Evolutionary conservation across 1,139 yeast species (phyloP).

Genomic region (Entelexis paramagnoliae): DNA sequence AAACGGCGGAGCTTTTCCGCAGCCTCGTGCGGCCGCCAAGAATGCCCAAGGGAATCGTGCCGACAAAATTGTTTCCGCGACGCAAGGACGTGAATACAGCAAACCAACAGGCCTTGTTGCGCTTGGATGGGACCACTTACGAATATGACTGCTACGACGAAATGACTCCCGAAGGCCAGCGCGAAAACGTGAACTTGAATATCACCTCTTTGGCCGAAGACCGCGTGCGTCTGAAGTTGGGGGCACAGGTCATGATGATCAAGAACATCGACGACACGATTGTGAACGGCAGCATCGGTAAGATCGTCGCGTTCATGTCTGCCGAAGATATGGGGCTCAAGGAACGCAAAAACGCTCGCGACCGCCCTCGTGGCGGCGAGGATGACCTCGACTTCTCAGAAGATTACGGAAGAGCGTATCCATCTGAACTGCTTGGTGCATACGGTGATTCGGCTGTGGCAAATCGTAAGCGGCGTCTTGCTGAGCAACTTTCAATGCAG

Average conservation of each 20-base stretch:
- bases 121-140: constrained; percentile 40
- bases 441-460: constrained; percentile 5
- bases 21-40: constrained; percentile 47
- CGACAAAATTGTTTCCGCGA: constrained; percentile 81
- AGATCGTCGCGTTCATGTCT: constrained; percentile 58
- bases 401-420: neutral
- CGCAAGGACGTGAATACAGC: constrained; percentile 76
- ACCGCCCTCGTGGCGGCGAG: neutral
- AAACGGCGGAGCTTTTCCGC: constrained; percentile 47
- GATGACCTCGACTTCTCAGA: neutral
- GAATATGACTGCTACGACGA: constrained; percentile 41
- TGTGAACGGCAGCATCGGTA: constrained; percentile 90
- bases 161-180: neutral
- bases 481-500: constrained; percentile 26
- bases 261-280: constrained; percentile 78
- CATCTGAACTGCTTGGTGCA: constrained; percentile 8
- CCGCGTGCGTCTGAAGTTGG: constrained; percentile 52
- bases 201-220: constrained; percentile 58
- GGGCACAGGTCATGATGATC: constrained; percentile 94
- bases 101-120: constrained; percentile 37
- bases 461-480: constrained; percentile 25
- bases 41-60: constrained; percentile 59
- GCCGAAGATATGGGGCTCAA: constrained; percentile 1
- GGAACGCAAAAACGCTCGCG: neutral
- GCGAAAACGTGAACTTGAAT: constrained; percentile 25